Percentiles rank a stretch among this genome's conserved stretches.
These are phyloP conservation scores for Cryptosporidium ubiquitum DNA, from an alignment of 169 alveolate genomes.

Conservation along the genomic window DNA sequence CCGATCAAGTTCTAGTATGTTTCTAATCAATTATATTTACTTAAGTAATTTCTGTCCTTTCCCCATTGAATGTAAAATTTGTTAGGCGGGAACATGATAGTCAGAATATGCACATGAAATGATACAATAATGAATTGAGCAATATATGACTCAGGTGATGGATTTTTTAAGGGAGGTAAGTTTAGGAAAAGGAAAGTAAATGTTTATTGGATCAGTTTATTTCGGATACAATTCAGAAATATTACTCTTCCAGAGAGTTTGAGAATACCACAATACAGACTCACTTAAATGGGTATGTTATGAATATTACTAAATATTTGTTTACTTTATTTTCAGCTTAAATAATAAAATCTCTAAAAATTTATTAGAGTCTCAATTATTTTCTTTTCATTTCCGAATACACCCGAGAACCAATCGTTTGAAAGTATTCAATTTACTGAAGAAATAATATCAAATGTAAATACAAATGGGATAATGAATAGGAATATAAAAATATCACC, in stretches of 20 bases:
- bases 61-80: neutral
- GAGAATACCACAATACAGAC: conserved; percentile 44
- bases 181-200: neutral
- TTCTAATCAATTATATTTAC: neutral
- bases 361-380: conserved; percentile 36
- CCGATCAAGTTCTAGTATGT: neutral
- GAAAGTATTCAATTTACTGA: conserved; percentile 11
- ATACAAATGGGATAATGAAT: conserved; percentile 39
- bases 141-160: neutral
- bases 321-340: neutral
- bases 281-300: conserved; percentile 68
- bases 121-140: neutral
- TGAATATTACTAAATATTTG: neutral
- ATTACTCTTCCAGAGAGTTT: conserved; percentile 5
- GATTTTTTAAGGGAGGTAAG: conserved; percentile 52
- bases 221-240: neutral
- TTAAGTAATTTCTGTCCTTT: neutral
- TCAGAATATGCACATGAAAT: neutral
- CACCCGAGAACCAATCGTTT: neutral
- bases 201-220: neutral
- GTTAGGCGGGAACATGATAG: neutral
- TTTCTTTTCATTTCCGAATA: neutral
- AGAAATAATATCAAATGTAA: conserved; percentile 5
- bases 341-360: neutral
- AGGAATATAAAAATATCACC: neutral